A percentile compares a stretch with the other conserved stretches of the same genome.
Evolutionary conservation across 371 early-diverging fungal genomes (phyloP).

Genomic region (Apophysomyces elegans): DNA sequence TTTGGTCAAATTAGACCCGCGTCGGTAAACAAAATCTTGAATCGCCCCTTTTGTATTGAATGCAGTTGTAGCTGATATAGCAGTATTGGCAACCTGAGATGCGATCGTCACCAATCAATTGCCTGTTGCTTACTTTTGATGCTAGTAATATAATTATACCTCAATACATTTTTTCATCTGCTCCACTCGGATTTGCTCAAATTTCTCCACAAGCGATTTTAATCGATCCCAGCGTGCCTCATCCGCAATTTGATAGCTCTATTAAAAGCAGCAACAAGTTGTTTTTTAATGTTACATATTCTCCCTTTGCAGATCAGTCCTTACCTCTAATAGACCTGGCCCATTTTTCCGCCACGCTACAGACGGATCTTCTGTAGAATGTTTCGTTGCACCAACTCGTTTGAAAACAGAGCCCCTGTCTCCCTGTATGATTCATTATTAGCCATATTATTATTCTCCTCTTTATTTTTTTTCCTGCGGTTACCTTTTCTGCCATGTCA

Average conservation of each 20-base stretch:
- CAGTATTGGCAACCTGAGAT: constrained; percentile 26
- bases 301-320: neutral
- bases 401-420: constrained; percentile 24
- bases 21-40: constrained; percentile 17
- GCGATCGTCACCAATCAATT: neutral
- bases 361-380: constrained; percentile 14
- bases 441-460: neutral
- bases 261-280: neutral
- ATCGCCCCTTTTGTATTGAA: constrained; percentile 26
- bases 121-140: too few relatives aligned
- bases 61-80: constrained; percentile 25
- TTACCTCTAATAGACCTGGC: constrained; percentile 43
- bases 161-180: constrained; percentile 30
- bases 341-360: constrained; percentile 42
- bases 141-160: neutral
- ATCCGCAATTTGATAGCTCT: constrained; percentile 25
- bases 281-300: neutral
- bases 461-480: neutral
- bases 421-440: constrained; percentile 6
- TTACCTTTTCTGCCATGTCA: constrained; percentile 37
- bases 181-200: constrained; percentile 28
- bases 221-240: constrained; percentile 24
- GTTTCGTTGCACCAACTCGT: constrained; percentile 22
- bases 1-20: constrained; percentile 17
- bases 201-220: constrained; percentile 25